phyloP scores from a whole-genome alignment of 192 early-diverging fungal genomes.

The Phycomyces blakesleeanus region DNA sequence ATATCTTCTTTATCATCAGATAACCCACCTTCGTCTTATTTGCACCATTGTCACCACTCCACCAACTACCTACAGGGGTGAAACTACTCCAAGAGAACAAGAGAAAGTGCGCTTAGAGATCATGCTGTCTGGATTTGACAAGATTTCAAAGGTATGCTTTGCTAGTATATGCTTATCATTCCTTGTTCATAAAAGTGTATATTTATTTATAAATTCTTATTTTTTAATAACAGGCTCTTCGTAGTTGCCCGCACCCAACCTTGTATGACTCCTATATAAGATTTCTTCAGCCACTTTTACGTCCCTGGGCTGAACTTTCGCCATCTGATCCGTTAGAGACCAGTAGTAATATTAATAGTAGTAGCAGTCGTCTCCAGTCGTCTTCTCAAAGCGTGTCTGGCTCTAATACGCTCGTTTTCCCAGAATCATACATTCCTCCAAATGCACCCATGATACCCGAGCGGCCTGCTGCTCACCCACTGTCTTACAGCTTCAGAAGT shows the following conservation, averaged over 20 bases:
- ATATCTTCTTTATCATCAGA: constrained; percentile 14
- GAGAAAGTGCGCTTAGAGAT: constrained; percentile 34
- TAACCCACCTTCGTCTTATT: constrained; percentile 35
- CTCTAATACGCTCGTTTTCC: not conserved
- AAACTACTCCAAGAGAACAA: constrained; percentile 21
- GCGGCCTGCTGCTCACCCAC: not conserved
- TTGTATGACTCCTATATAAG: not conserved
- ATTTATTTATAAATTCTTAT: not conserved
- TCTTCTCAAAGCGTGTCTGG: not conserved
- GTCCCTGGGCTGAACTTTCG: not conserved
- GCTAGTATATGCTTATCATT: not conserved
- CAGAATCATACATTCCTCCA: not conserved
- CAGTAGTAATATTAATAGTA: no score
- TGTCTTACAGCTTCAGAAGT: not conserved
- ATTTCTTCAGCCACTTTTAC: not conserved
- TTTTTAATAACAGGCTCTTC: no score
- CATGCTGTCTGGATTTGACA: constrained; percentile 39
- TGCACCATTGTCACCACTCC: constrained; percentile 31
- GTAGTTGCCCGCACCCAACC: not conserved
- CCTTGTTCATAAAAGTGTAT: not conserved
- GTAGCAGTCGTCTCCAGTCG: no score
- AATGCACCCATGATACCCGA: not conserved
- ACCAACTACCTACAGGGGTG: constrained; percentile 26
- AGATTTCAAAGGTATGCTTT: constrained; percentile 28
- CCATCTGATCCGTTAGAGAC: no score